Evolutionary conservation across 306 rosid species (phyloP).

Genomic region (Trifolium repens): DNA sequence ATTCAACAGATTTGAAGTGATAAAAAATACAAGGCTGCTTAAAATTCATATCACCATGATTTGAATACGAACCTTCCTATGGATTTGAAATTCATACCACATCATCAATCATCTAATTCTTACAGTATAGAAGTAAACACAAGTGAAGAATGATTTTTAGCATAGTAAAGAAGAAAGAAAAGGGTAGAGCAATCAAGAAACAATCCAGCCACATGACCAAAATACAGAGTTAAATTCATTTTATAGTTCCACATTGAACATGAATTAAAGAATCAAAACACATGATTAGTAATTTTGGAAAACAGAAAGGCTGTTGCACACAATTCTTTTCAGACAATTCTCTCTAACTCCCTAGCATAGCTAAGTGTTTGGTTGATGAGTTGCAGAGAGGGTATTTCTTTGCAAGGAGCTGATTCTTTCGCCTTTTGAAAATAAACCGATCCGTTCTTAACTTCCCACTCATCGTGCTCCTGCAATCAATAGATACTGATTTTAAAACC

Average conservation of each 20-base stretch:
- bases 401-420: conserved; percentile 92
- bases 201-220: background rate
- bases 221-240: background rate
- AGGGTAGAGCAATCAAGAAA: background rate
- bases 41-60: background rate
- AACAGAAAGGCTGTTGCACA: conserved; percentile 34
- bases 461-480: conserved; percentile 81
- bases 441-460: conserved; percentile 82
- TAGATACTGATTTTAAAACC: conserved; percentile 23
- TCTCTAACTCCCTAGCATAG: conserved; percentile 98
- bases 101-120: conserved; percentile 25
- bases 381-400: conserved; percentile 95
- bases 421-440: conserved; percentile 77
- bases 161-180: background rate
- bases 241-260: conserved; percentile 19
- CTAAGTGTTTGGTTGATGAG: conserved; percentile 98
- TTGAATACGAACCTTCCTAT: background rate
- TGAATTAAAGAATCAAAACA: conserved; percentile 29
- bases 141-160: background rate
- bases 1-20: no score
- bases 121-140: background rate
- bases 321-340: conserved; percentile 71
- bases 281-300: conserved; percentile 29
- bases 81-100: background rate
- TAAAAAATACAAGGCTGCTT: no score